Base-by-base conservation (phyloP, 257 asterid species). In the Ballota nigra region DNA sequence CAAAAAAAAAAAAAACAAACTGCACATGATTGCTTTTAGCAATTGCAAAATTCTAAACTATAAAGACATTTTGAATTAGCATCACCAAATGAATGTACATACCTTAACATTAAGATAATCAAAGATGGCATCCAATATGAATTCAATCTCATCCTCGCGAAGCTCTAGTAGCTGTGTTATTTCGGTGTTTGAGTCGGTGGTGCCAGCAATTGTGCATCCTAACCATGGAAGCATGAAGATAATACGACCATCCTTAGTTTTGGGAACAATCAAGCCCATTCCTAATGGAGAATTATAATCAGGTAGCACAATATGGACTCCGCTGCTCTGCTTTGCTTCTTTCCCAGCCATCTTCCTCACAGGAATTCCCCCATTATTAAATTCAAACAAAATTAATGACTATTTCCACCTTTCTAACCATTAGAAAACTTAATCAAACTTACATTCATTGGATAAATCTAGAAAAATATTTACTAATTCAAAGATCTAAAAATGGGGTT, bases 251-350 rank as follows among this genome's bases (percentile, higher is more conserved):
- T 95, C 99, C 86, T 89, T 95, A 47, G 99, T 95, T 84, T 95
- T 95, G 63, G 99, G 99, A 80, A 95, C 99, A 82, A 95, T 95
- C 80, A 95, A 86, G 63, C 99, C 99, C 99, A 95, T 95, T 63
- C 98, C 98, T 19, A 89, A 95, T 3, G 99, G 99, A 69, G 99
- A 95, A 81, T 95, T 92, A 73, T 95, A 95, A 78, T 95, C 99
- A 63, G 99, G 99, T 73, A 95, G 99, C 74, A 92, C 96, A 51
- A 95, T 71, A 75, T 92, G 99, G 49, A 95, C 99, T 62, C 99
- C 99, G 33, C 98, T 95, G 86, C 99, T 95, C 55, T 89, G 85
- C 80, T 92, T 89, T 49, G 92, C 91, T 63, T 89, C 93, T 63
- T 85, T 81, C 80, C 88, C 90, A 26, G 84, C 98, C 96, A 95